Conservation (phyloP, 2,329 filamentous ascomycete species). For the Fusarium oligoseptatum region DNA sequence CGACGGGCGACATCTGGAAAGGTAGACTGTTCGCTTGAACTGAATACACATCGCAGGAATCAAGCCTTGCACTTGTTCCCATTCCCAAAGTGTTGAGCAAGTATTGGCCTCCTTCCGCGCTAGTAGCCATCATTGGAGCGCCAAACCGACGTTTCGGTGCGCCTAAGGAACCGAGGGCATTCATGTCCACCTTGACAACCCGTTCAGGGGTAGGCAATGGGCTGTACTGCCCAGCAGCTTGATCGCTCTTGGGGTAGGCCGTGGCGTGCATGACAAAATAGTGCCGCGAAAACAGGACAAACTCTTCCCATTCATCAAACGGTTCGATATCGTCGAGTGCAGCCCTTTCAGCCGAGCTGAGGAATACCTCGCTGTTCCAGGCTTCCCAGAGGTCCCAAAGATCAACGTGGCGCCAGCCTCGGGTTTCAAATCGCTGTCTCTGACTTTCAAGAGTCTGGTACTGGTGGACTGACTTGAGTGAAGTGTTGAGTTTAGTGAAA, state of each 20-base stretch:
- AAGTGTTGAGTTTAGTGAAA: conserved; percentile 84
- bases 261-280: conserved; percentile 82
- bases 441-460: conserved; percentile 79
- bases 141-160: conserved; percentile 69
- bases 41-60: conserved; percentile 65
- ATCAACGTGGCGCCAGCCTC: conserved; percentile 76
- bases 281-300: conserved; percentile 85
- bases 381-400: conserved; percentile 83
- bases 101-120: conserved; percentile 57
- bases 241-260: conserved; percentile 20
- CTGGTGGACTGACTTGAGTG: conserved; percentile 78
- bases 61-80: conserved; percentile 59
- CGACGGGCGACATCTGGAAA: conserved; percentile 47
- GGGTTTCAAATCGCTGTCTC: conserved; percentile 72
- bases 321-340: conserved; percentile 79
- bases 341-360: conserved; percentile 70
- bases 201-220: neutral
- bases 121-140: conserved; percentile 60
- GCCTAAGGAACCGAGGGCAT: conserved; percentile 19
- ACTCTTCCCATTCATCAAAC: conserved; percentile 98
- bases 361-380: conserved; percentile 79
- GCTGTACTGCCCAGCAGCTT: neutral
- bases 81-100: conserved; percentile 61
- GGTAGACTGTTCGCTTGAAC: conserved; percentile 29
- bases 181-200: conserved; percentile 22